phyloP scores from a whole-genome alignment of 2,329 filamentous ascomycete species.

The Eurotiales sp. region DNA sequence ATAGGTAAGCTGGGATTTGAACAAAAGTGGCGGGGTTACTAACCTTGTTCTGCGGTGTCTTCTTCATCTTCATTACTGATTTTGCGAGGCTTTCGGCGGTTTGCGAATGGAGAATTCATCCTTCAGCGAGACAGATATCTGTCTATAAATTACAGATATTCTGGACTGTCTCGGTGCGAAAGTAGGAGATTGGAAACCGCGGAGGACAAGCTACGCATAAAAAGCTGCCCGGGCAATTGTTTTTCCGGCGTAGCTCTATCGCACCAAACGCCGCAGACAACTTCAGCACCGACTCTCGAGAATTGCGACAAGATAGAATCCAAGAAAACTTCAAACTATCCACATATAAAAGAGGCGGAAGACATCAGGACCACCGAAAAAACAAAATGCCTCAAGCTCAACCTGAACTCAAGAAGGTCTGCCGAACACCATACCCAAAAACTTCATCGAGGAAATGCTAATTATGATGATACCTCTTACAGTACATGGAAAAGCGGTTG shows the following conservation, averaged over 20 bases:
- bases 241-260: conserved; percentile 30
- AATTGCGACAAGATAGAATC: too few relatives aligned
- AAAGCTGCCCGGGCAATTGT: conserved; percentile 30
- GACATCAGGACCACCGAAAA: too few relatives aligned
- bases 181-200: background rate
- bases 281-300: background rate
- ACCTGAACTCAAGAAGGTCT: conserved; percentile 98
- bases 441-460: conserved; percentile 5
- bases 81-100: conserved; percentile 67
- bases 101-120: conserved; percentile 58
- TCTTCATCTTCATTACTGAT: conserved; percentile 65
- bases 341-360: too few relatives aligned
- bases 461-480: conserved; percentile 16
- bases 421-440: conserved; percentile 17
- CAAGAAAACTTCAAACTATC: too few relatives aligned
- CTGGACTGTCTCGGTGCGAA: background rate
- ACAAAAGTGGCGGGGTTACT: conserved; percentile 22
- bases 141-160: background rate
- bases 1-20: conserved; percentile 2
- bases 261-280: conserved; percentile 17
- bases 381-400: conserved; percentile 92
- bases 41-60: conserved; percentile 38
- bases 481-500: conserved; percentile 99
- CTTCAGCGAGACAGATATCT: too few relatives aligned
- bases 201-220: conserved; percentile 15